Conservation (phyloP, 2,329 filamentous ascomycete species). For the Zymoseptoria ardabiliae region DNA sequence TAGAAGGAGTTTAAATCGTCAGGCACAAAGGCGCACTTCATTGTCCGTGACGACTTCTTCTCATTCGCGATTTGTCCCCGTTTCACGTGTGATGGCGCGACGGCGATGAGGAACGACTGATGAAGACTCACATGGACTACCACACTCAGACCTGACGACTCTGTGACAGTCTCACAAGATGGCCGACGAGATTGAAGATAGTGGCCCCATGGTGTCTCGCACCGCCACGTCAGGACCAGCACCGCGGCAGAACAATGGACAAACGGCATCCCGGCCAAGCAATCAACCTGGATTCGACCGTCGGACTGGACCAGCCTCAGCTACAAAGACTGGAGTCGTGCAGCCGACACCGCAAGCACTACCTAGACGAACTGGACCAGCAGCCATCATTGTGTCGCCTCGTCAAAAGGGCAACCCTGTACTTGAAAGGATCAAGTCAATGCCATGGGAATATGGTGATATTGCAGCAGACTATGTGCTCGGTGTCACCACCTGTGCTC, state of each 20-base stretch:
- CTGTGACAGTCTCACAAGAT: constrained; percentile 6
- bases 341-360: constrained; percentile 88
- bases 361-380: constrained; percentile 57
- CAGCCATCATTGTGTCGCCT: constrained; percentile 80
- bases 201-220: constrained; percentile 14
- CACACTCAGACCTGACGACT: background rate
- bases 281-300: constrained; percentile 16
- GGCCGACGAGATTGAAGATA: constrained; percentile 23
- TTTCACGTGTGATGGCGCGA: background rate
- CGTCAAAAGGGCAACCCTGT: constrained; percentile 95
- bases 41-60: background rate
- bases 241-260: background rate
- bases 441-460: constrained; percentile 95
- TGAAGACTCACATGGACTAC: background rate
- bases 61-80: background rate
- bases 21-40: background rate
- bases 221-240: constrained; percentile 10
- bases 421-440: constrained; percentile 68
- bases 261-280: background rate
- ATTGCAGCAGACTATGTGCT: constrained; percentile 92
- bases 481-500: constrained; percentile 76
- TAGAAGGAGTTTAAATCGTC: background rate
- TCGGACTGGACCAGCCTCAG: constrained; percentile 10
- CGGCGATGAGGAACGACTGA: background rate
- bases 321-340: constrained; percentile 22